Percentiles rank a stretch among this genome's conserved stretches.
Conservation (phyloP, 768 basidiomycete species). For the Tulasnella calospora region DNA sequence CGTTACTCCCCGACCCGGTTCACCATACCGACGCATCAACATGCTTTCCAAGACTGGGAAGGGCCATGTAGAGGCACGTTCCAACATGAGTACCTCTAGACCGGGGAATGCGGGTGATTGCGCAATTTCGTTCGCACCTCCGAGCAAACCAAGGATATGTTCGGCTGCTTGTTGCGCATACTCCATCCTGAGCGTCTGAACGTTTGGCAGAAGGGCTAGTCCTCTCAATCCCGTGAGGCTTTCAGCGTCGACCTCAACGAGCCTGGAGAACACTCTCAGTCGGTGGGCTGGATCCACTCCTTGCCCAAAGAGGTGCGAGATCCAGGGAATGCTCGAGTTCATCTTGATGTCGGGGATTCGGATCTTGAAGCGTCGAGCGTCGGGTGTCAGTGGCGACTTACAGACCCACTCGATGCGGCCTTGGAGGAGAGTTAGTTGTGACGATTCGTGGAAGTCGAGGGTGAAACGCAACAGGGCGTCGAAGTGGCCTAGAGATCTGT, state of each 20-base stretch:
- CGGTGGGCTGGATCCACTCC: too few relatives aligned
- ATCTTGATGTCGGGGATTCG: too few relatives aligned
- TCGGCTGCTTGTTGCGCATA: background rate
- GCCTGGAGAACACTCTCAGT: too few relatives aligned
- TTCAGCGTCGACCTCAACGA: background rate
- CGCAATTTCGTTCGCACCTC: background rate
- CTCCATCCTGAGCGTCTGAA: background rate
- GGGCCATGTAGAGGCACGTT: background rate
- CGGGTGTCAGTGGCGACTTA: too few relatives aligned
- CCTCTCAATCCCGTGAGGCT: background rate
- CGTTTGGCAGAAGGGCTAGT: background rate
- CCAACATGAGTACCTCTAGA: background rate
- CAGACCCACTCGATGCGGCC: too few relatives aligned
- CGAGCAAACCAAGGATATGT: background rate
- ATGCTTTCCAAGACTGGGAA: background rate
- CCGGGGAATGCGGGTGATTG: background rate
- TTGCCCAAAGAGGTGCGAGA: too few relatives aligned
- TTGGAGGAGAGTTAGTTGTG: background rate
- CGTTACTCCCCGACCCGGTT: background rate
- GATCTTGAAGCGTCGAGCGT: too few relatives aligned
- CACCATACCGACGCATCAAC: background rate
- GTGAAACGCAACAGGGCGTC: background rate
- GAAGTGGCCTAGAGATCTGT: background rate
- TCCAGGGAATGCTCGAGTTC: too few relatives aligned
- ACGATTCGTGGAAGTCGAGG: background rate